A percentile compares a stretch with the other conserved stretches of the same genome.
phyloP scores from a whole-genome alignment of 306 rosid genomes.

The Glycine soja region DNA sequence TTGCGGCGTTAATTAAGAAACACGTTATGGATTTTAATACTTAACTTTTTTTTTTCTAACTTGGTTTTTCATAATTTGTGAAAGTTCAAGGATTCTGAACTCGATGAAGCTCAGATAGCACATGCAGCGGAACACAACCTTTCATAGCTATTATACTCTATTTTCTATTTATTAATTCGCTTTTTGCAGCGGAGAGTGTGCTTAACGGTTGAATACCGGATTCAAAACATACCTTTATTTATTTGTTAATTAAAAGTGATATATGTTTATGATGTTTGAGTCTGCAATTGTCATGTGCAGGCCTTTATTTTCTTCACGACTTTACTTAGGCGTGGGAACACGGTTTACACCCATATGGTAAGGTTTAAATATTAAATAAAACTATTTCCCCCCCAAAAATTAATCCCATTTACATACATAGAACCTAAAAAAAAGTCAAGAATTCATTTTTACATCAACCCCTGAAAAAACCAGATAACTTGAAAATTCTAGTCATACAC shows the following conservation, averaged over 20 bases:
- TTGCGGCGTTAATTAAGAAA: constrained; percentile 14
- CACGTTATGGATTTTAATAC: background rate
- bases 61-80: too few relatives aligned
- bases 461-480: constrained; percentile 1
- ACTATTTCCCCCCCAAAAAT: background rate
- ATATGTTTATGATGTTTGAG: constrained; percentile 4
- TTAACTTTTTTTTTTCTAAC: too few relatives aligned
- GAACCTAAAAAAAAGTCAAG: too few relatives aligned
- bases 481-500: background rate
- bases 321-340: constrained; percentile 1
- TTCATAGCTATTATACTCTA: background rate
- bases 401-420: background rate
- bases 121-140: background rate
- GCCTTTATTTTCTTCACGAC: constrained; percentile 33
- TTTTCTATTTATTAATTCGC: background rate
- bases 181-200: constrained; percentile 36
- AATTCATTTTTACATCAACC: constrained; percentile 15
- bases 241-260: background rate
- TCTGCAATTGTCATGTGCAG: constrained; percentile 37
- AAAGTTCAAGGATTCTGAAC: background rate
- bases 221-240: background rate
- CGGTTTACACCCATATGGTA: background rate
- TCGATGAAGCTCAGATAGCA: background rate
- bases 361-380: background rate
- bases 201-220: constrained; percentile 44